phyloP scores from a whole-genome alignment of 2,329 filamentous ascomycete genomes.

The Fusarium sambucinum region DNA sequence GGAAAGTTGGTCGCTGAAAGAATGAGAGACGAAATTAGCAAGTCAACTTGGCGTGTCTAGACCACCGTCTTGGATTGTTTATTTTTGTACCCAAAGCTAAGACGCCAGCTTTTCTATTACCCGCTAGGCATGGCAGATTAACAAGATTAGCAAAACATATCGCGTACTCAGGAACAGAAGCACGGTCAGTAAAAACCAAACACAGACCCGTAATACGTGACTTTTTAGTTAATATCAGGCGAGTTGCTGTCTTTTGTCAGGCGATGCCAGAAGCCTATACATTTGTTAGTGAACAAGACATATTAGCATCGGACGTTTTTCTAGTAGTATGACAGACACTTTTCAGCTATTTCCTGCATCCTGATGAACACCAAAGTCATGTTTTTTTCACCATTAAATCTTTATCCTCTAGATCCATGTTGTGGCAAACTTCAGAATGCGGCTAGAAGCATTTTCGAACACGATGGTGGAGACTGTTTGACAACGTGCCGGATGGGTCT shows the following conservation, averaged over 20 bases:
- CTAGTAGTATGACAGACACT: not conserved
- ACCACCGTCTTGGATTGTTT: not conserved
- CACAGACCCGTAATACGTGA: constrained; percentile 35
- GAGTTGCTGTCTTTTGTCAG: constrained; percentile 17
- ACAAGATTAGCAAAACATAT: constrained; percentile 35
- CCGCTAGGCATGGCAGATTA: constrained; percentile 19
- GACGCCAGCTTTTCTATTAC: not conserved
- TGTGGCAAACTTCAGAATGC: constrained; percentile 39
- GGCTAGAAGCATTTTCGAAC: constrained; percentile 43
- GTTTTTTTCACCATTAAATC: not conserved
- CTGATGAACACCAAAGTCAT: not conserved
- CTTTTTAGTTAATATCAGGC: constrained; percentile 32
- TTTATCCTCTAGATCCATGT: constrained; percentile 24
- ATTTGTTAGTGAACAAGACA: not conserved
- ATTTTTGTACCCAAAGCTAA: not conserved
- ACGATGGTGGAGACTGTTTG: constrained; percentile 28
- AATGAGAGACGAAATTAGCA: not conserved
- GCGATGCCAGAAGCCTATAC: not conserved
- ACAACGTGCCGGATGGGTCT: constrained; percentile 14
- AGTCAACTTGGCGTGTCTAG: not conserved
- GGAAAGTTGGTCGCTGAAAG: not conserved
- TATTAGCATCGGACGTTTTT: not conserved
- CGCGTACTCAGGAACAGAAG: constrained; percentile 28
- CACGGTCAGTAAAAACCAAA: constrained; percentile 16
- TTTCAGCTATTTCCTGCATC: not conserved